These are phyloP conservation scores for Xylaria palmicola DNA, from an alignment of 495 filamentous ascomycete species.

Conservation along the genomic window DNA sequence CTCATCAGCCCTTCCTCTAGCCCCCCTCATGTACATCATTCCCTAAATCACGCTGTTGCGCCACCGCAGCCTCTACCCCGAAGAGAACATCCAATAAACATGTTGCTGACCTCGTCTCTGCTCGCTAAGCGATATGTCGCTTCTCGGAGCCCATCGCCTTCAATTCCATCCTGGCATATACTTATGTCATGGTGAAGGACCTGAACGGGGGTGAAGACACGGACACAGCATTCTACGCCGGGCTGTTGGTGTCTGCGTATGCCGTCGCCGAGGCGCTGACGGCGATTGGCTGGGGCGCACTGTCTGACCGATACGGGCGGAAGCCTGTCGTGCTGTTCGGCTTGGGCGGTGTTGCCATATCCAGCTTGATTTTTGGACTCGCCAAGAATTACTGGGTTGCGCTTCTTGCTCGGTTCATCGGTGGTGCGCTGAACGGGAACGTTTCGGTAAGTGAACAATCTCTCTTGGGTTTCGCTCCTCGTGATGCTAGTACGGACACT, in stretches of 20 bases:
- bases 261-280: conserved; percentile 83
- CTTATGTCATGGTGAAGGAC: conserved; percentile 85
- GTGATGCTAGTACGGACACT: too few species aligned
- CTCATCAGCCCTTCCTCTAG: background rate
- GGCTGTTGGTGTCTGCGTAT: conserved; percentile 86
- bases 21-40: background rate
- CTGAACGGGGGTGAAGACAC: conserved; percentile 68
- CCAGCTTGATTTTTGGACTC: conserved; percentile 85
- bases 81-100: background rate
- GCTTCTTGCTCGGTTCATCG: conserved; percentile 74
- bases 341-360: conserved; percentile 76
- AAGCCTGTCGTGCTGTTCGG: conserved; percentile 83
- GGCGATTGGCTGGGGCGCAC: conserved; percentile 76
- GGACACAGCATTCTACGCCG: conserved; percentile 79
- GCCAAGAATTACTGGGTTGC: conserved; percentile 72
- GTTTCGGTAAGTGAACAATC: conserved; percentile 28
- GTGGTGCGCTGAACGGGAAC: conserved; percentile 79
- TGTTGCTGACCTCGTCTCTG: background rate
- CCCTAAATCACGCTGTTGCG: background rate
- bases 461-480: background rate
- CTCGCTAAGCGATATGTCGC: conserved; percentile 68
- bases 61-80: background rate
- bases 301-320: conserved; percentile 78
- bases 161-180: conserved; percentile 93
- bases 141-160: conserved; percentile 96